These are phyloP conservation scores for Helianthus tuberosus DNA, from an alignment of 129 eudicot species.

Conservation along the genomic window DNA sequence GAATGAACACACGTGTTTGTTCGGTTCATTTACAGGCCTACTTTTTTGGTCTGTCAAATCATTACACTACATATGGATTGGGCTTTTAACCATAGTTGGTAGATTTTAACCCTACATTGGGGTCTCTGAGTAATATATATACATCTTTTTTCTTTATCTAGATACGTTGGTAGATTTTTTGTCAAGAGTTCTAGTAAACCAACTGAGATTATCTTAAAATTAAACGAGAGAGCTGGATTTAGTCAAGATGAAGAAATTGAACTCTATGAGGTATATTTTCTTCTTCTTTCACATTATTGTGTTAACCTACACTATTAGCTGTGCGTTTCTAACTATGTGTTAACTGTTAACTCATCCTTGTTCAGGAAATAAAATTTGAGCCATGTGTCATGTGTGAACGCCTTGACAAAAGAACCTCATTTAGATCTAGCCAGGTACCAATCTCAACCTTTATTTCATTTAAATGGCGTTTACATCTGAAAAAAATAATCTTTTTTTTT, in stretches of 20 bases:
- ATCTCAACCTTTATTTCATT: background rate
- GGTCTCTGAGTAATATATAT: background rate
- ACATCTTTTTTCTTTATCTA: slow-evolving; percentile 27
- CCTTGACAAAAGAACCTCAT: slow-evolving; percentile 63
- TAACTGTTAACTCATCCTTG: background rate
- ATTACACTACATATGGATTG: background rate
- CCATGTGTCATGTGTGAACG: slow-evolving; percentile 95
- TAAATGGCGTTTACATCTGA: background rate
- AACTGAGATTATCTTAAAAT: slow-evolving; percentile 58
- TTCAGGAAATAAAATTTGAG: slow-evolving; percentile 89
- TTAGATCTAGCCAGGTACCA: slow-evolving; percentile 78
- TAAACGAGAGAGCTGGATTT: slow-evolving; percentile 89
- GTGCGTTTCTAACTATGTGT: background rate
- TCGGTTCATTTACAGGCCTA: too few relatives aligned
- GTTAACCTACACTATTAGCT: background rate
- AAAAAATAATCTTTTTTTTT: background rate
- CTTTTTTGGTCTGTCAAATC: too few relatives aligned
- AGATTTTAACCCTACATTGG: background rate
- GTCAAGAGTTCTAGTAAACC: slow-evolving; percentile 80
- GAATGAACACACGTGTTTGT: too few relatives aligned
- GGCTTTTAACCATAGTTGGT: background rate
- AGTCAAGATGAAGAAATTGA: slow-evolving; percentile 83
- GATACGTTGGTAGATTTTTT: slow-evolving; percentile 85
- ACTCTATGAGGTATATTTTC: slow-evolving; percentile 72
- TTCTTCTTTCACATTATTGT: background rate